Conservation (phyloP, 768 basidiomycete genomes). For the Collybia sp. region DNA sequence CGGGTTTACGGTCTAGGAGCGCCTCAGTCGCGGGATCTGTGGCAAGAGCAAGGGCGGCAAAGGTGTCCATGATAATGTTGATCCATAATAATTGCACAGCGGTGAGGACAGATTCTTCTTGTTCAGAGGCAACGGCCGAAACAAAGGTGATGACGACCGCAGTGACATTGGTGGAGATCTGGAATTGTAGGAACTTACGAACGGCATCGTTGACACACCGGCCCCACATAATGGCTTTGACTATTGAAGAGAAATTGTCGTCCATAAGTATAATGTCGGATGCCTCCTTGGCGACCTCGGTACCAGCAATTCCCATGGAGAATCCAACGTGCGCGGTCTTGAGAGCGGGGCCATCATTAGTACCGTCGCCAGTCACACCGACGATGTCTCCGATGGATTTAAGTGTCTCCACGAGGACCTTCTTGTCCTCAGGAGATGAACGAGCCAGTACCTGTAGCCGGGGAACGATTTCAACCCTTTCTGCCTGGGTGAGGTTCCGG, state of each 20-base stretch:
- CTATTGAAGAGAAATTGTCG: slow-evolving; percentile 94
- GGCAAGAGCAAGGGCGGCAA: slow-evolving; percentile 95
- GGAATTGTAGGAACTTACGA: slow-evolving; percentile 96
- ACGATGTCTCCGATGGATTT: slow-evolving; percentile 86
- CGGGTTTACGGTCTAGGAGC: slow-evolving; percentile 86
- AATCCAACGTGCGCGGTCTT: slow-evolving; percentile 97
- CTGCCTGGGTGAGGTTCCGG: slow-evolving; percentile 63
- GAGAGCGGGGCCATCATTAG: slow-evolving; percentile 95
- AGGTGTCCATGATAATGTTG: slow-evolving; percentile 98
- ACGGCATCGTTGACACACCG: slow-evolving; percentile 98
- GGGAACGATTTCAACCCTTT: slow-evolving; percentile 82
- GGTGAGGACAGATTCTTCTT: slow-evolving; percentile 82
- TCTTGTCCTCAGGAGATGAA: slow-evolving; percentile 97
- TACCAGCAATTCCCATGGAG: slow-evolving; percentile 94
- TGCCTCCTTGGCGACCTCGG: slow-evolving; percentile 98
- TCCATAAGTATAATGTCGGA: slow-evolving; percentile 99
- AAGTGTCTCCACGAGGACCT: slow-evolving; percentile 84
- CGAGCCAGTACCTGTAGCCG: slow-evolving; percentile 95
- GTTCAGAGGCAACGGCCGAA: slow-evolving; percentile 73
- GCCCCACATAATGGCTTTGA: slow-evolving; percentile 98
- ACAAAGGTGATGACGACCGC: slow-evolving; percentile 94
- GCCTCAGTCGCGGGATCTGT: slow-evolving; percentile 88
- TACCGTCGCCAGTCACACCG: slow-evolving; percentile 96
- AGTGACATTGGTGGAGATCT: slow-evolving; percentile 90
- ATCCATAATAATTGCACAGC: slow-evolving; percentile 98